Evolutionary conservation across 2,329 filamentous ascomycete species (phyloP), one percentile per base, ranked within the genome.

Genomic region (Epichloe coenophiala): DNA sequence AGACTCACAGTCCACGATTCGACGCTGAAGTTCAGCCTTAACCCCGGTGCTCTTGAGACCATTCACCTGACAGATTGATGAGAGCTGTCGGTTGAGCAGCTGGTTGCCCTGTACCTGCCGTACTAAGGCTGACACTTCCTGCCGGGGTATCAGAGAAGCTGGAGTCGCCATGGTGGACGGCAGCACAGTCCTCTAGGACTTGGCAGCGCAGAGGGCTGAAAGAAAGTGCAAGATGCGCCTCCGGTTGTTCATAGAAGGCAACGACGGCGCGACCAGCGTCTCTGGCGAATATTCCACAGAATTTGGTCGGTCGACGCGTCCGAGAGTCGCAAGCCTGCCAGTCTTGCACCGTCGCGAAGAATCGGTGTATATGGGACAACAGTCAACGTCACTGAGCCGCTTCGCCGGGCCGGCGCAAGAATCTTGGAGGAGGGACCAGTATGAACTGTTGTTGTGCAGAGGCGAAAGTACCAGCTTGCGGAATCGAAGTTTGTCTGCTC

Each of bases 1-100:
- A 13, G 38, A 80, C 86, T 68, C 74, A 97, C 93, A 78, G 53
- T 79, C 73, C 55, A 84, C 79, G 54, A 96, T 86, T 60, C 91
- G 83, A 52, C 72, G 71, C 68, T 95, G 89, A 53, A 97, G 72
- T 41, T 86, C 78, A 36, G 81, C 80, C 73, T 98, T 98, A 60
- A 93, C 84, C 19, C 93, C 93, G 31, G 84, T 86, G 54, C 87
- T 84, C 57, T 80, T 77, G 37, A 95, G 72, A 45, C 81, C 78
- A 69, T 95, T 87, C 54, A 78, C 72, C 55, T 80, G 77, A 62
- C 91, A 86, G 57, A 97, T 83, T 48, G 75, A 75, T 59, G 88
- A 86, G 46, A 96, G 77, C 59, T 90, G 82, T 19, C 72, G 68
- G 60, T 80, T 80, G 33, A 78, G 67, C 21, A 81, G 64, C 12